These are phyloP conservation scores for Stemphylium beticola DNA, from an alignment of 2,329 filamentous ascomycete genomes.

Conservation along the genomic window DNA sequence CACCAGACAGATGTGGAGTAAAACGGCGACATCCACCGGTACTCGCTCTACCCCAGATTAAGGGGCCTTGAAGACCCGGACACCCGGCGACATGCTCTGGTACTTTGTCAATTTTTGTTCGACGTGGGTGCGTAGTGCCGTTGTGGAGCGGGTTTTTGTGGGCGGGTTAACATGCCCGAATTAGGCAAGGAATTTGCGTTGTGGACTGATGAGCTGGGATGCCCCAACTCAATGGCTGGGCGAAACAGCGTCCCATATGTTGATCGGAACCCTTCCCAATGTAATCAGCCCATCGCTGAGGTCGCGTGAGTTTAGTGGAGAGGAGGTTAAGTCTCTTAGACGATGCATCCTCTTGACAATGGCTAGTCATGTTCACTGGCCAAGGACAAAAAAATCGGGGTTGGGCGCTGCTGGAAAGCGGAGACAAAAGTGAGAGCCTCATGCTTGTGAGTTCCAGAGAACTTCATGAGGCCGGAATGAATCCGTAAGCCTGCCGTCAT, in stretches of 20 bases:
- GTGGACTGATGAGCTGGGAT: slow-evolving; percentile 5
- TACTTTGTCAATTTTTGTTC: slow-evolving; percentile 6
- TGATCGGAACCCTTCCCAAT: not conserved
- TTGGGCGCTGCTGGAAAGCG: not conserved
- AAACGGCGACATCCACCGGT: slow-evolving; percentile 12
- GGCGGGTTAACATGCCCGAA: slow-evolving; percentile 15
- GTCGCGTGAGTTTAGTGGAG: not conserved
- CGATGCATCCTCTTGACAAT: not conserved
- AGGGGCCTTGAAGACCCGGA: not conserved
- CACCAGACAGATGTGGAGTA: slow-evolving; percentile 20
- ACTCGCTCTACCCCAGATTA: slow-evolving; percentile 7
- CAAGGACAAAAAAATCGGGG: not conserved
- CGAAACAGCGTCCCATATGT: not conserved
- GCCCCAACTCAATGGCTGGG: not conserved
- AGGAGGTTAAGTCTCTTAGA: not conserved
- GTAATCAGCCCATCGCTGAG: not conserved
- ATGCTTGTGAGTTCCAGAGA: not conserved
- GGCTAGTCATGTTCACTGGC: not conserved
- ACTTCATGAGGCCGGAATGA: not conserved
- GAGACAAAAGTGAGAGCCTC: not conserved
- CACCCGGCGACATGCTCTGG: slow-evolving; percentile 1
- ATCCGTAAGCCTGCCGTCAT: not conserved
- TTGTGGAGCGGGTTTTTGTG: slow-evolving; percentile 15
- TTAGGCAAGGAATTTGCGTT: slow-evolving; percentile 16
- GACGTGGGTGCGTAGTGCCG: slow-evolving; percentile 7